phyloP scores from a whole-genome alignment of 495 filamentous ascomycete genomes.

The Amphirosellinia nigrospora region DNA sequence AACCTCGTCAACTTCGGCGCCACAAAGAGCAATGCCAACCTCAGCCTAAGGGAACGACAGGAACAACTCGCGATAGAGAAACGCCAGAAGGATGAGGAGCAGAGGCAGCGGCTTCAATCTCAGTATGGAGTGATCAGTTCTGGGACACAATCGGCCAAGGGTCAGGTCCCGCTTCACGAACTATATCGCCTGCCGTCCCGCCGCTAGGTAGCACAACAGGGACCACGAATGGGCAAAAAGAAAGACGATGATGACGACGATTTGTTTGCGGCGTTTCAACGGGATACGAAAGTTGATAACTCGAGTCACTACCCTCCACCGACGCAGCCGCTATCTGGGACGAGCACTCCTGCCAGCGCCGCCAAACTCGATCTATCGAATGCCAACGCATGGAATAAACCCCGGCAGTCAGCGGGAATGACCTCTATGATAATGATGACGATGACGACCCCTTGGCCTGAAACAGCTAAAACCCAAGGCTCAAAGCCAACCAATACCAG shows the following conservation, averaged over 20 bases:
- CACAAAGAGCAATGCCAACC: constrained; percentile 69
- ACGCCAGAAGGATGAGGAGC: constrained; percentile 74
- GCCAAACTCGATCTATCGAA: constrained; percentile 35
- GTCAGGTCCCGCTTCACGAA: constrained; percentile 46
- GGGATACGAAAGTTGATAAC: constrained; percentile 65
- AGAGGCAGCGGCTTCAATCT: constrained; percentile 68
- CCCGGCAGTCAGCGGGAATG: constrained; percentile 29
- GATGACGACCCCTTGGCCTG: constrained; percentile 95
- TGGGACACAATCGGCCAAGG: constrained; percentile 67
- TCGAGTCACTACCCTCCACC: constrained; percentile 65
- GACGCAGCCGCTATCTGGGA: constrained; percentile 30
- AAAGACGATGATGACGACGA: constrained; percentile 60
- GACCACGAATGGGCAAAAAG: constrained; percentile 39
- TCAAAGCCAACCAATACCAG: constrained; percentile 35
- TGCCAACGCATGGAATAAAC: constrained; percentile 38
- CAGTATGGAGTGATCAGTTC: constrained; percentile 75
- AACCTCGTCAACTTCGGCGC: constrained; percentile 79
- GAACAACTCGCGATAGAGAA: constrained; percentile 79
- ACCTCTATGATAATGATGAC: constrained; percentile 58
- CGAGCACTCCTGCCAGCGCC: constrained; percentile 34
- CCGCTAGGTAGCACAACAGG: constrained; percentile 34
- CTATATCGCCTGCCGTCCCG: constrained; percentile 34
- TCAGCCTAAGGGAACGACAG: constrained; percentile 86
- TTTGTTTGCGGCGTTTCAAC: constrained; percentile 66
- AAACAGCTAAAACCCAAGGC: constrained; percentile 62